phyloP scores from a whole-genome alignment of 176 grass and related monocot genomes.

The Dactylis glomerata region DNA sequence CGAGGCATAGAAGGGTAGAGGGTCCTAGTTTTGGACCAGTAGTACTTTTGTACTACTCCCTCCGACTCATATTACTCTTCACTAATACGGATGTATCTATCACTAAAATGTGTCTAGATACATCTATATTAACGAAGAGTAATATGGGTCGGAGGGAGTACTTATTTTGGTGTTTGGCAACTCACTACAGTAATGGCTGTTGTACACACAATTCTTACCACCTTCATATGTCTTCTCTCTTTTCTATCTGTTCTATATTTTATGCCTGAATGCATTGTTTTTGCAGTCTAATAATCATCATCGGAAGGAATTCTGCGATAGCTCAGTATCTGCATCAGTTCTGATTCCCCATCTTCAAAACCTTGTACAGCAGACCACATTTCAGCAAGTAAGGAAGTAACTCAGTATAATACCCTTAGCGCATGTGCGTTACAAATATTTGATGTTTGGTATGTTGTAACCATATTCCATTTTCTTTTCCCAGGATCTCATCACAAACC shows the following conservation, averaged over 20 bases:
- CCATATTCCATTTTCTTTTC: not conserved
- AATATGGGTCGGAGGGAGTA: too few species aligned
- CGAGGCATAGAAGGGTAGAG: not conserved
- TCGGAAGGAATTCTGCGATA: slow-evolving; percentile 58
- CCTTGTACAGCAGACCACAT: slow-evolving; percentile 90
- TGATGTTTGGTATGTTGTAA: not conserved
- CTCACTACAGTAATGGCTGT: not conserved
- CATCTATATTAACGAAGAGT: too few species aligned
- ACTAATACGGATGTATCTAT: too few species aligned
- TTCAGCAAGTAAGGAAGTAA: slow-evolving; percentile 78
- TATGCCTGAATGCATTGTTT: slow-evolving; percentile 9
- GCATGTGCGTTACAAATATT: not conserved
- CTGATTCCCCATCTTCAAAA: slow-evolving; percentile 93
- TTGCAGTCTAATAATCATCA: slow-evolving; percentile 56
- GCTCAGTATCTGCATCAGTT: slow-evolving; percentile 66
- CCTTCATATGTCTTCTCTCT: not conserved
- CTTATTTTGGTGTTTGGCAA: not conserved
- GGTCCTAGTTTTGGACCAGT: not conserved
- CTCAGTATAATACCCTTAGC: slow-evolving; percentile 9
- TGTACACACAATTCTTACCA: not conserved
- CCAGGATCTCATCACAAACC: slow-evolving; percentile 75
- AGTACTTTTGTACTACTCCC: not conserved
- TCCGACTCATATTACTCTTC: too few species aligned
- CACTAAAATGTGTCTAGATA: too few species aligned
- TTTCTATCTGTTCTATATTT: not conserved